Base-by-base conservation (phyloP, 768 basidiomycete genomes). In the Lyophyllum semitale region DNA sequence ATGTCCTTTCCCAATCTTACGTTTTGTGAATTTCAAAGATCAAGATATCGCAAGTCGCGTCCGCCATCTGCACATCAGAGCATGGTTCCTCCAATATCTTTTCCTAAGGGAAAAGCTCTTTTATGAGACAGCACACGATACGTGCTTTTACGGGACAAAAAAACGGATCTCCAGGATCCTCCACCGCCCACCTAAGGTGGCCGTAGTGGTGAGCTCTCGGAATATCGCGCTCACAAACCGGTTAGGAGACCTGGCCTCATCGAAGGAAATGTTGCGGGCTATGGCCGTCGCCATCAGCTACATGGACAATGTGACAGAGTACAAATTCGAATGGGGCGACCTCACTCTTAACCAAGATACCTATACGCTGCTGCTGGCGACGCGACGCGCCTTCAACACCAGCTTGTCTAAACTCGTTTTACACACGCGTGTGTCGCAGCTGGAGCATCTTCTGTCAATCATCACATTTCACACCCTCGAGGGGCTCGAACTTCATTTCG, bases 81-180 rank as follows among this genome's bases (percentile, higher is more conserved):
- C 73, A 9, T 77, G 77, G 74, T 77, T 77, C 57, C 64, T 78
- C 41, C 68, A 73, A 20, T 68, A 68, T 53, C 67, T 75, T 20
- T 55, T 68, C n/a, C 60, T 62, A 43, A 55, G 66, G 30, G 63
- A 68, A 32, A 40, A 51, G 2, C 43, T 64, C 13, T 35, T 54
- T 29, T 40, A 42, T 12, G 37, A 32, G 25, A 27, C 46, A 11
- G 27, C n/a, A 18, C 15, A 38, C n/a, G n/a, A n/a, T n/a, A 5
- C 37, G 5, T n/a, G 37, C 6, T 15, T 18, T 18, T n/a, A 38
- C 9, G 37, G 37, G 15, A 15, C 5, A n/a, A n/a, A 2, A 9
- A 18, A 38, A 18, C 2, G n/a, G 9, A 9, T 42, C 4, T 20
- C 5, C 41, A 41, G n/a, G 15, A 12, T 47, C n/a, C 20, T 47